Conservation (phyloP, 768 basidiomycete species). For the Xerocomus potaroensis region DNA sequence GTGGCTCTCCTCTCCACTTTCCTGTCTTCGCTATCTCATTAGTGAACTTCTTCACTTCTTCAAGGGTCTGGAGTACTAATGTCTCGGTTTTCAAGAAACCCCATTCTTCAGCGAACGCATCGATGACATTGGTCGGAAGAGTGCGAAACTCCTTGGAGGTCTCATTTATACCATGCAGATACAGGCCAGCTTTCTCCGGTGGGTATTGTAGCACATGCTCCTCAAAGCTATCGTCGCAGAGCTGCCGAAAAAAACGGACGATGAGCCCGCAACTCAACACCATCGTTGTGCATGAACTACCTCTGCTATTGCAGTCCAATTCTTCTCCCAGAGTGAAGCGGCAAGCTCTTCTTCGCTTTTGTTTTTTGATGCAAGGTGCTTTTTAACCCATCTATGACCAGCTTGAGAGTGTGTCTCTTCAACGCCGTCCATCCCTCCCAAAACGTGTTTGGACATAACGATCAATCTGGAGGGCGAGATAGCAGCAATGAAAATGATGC, state of each 20-base stretch:
- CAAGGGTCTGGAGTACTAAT: conserved; percentile 48
- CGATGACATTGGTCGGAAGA: conserved; percentile 59
- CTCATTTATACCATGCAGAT: conserved; percentile 88
- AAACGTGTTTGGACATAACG: conserved; percentile 88
- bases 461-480: conserved; percentile 71
- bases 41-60: conserved; percentile 71
- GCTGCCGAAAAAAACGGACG: conserved; percentile 40
- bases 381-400: conserved; percentile 79
- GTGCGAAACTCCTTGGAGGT: conserved; percentile 67
- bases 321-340: conserved; percentile 65
- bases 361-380: conserved; percentile 49
- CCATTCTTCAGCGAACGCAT: conserved; percentile 82
- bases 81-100: conserved; percentile 83
- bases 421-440: conserved; percentile 52
- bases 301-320: conserved; percentile 90
- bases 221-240: conserved; percentile 96
- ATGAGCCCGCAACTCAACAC: neutral
- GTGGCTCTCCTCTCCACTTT: conserved; percentile 75
- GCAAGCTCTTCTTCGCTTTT: conserved; percentile 77
- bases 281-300: conserved; percentile 37
- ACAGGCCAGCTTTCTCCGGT: conserved; percentile 79
- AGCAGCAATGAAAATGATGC: conserved; percentile 92
- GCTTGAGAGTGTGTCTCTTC: conserved; percentile 69
- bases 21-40: conserved; percentile 61
- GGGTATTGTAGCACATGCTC: conserved; percentile 91